A percentile compares a stretch with the other conserved stretches of the same genome.
These are phyloP conservation scores for Trichoderma erinaceum DNA, from an alignment of 495 filamentous ascomycete genomes.

Conservation along the genomic window DNA sequence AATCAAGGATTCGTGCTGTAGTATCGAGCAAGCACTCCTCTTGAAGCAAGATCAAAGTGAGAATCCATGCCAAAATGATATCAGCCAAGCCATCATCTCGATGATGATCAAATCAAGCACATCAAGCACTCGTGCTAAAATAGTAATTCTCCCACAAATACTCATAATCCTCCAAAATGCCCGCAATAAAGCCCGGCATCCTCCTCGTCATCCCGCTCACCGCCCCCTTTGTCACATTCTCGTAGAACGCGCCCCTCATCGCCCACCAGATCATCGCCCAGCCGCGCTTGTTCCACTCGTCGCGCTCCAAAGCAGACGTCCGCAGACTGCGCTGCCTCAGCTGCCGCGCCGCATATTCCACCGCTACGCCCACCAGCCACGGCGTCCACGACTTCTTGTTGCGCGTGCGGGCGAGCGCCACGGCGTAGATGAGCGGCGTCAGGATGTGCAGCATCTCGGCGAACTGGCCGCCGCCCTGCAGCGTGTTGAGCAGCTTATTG, in stretches of 20 bases:
- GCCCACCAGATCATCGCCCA: conserved; percentile 93
- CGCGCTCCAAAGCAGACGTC: conserved; percentile 78
- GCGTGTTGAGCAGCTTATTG: conserved; percentile 67
- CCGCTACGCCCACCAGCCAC: conserved; percentile 79
- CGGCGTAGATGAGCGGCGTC: conserved; percentile 79
- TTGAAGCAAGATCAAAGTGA: no score
- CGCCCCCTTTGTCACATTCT: conserved; percentile 81
- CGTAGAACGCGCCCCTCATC: conserved; percentile 93
- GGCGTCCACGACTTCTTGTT: conserved; percentile 72
- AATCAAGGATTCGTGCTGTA: no score
- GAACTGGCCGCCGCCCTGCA: conserved; percentile 63
- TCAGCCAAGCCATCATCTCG: no score
- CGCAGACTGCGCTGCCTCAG: conserved; percentile 67
- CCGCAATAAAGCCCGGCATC: conserved; percentile 70
- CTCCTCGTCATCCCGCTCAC: conserved; percentile 65
- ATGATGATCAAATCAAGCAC: no score
- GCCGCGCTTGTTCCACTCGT: conserved; percentile 76
- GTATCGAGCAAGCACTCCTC: no score
- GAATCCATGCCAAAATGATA: no score
- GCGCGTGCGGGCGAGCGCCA: conserved; percentile 66
- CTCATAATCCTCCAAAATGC: conserved; percentile 88
- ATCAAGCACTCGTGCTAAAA: conserved; percentile 54
- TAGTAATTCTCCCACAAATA: conserved; percentile 98
- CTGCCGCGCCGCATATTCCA: conserved; percentile 84
- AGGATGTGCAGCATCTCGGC: conserved; percentile 90